Evolutionary conservation across 2,329 filamentous ascomycete genomes (phyloP).

Genomic region (Aspergillus intermedius): DNA sequence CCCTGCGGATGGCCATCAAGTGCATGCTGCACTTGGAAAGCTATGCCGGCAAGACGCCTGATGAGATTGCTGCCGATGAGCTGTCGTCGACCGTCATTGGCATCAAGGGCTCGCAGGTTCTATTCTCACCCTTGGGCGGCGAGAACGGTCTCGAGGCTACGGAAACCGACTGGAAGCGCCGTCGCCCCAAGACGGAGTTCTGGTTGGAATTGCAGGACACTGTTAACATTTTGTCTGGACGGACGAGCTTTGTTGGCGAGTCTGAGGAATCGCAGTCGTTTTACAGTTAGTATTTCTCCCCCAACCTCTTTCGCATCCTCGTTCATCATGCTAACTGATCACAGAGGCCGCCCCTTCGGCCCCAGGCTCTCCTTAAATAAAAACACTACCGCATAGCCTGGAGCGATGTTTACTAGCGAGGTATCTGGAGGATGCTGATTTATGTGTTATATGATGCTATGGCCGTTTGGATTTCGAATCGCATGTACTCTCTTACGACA

Average conservation of each 20-base stretch:
- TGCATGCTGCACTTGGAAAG: constrained; percentile 85
- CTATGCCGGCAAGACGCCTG: constrained; percentile 60
- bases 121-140: constrained; percentile 70
- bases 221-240: constrained; percentile 77
- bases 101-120: constrained; percentile 80
- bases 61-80: constrained; percentile 66
- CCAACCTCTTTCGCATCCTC: neutral
- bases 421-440: neutral
- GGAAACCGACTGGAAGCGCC: constrained; percentile 89
- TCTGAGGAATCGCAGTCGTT: constrained; percentile 19
- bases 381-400: neutral
- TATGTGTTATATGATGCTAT: constrained; percentile 1
- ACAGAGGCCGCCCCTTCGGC: neutral
- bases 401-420: neutral
- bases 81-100: constrained; percentile 78
- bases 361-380: neutral
- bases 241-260: constrained; percentile 41
- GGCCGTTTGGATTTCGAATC: neutral
- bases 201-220: constrained; percentile 76
- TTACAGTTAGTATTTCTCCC: constrained; percentile 15
- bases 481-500: neutral
- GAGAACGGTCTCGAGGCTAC: constrained; percentile 64
- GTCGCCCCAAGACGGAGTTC: constrained; percentile 75
- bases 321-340: neutral
- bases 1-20: constrained; percentile 85